Evolutionary conservation across 2,329 filamentous ascomycete genomes (phyloP).

Genomic region (Ustilaginoidea virens): DNA sequence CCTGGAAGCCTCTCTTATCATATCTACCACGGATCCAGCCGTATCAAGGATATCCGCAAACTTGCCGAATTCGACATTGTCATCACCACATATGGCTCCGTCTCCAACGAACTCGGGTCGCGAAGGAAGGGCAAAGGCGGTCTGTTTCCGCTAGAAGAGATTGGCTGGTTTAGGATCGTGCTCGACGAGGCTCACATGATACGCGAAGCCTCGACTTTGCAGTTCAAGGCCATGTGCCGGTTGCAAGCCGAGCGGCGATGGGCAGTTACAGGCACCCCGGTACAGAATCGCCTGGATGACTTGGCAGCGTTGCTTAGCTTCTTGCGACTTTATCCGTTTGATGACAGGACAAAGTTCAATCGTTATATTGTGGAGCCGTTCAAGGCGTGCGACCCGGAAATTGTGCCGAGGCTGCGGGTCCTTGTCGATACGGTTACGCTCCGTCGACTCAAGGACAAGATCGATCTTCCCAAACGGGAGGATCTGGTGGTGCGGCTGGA

Average conservation of each 20-base stretch:
- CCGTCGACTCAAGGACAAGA: conserved; percentile 80
- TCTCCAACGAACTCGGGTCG: conserved; percentile 60
- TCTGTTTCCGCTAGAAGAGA: conserved; percentile 51
- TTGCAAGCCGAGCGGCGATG: conserved; percentile 71
- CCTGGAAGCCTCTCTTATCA: conserved; percentile 52
- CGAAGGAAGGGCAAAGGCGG: conserved; percentile 46
- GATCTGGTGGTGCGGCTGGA: conserved; percentile 61
- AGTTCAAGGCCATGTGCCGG: conserved; percentile 72
- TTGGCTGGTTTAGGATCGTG: conserved; percentile 88
- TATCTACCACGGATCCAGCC: conserved; percentile 72
- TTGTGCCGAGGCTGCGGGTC: conserved; percentile 71
- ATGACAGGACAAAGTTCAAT: conserved; percentile 60
- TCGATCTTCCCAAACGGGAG: conserved; percentile 59
- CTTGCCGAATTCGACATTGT: conserved; percentile 68
- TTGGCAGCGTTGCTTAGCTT: conserved; percentile 78
- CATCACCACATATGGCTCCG: conserved; percentile 83
- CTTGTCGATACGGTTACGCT: conserved; percentile 92
- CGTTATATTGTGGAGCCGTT: conserved; percentile 73
- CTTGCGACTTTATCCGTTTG: conserved; percentile 69
- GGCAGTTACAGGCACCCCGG: conserved; percentile 94
- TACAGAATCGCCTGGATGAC: conserved; percentile 88
- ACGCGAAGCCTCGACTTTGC: conserved; percentile 64
- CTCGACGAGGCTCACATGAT: conserved; percentile 94
- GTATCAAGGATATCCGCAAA: conserved; percentile 51
- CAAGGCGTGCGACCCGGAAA: conserved; percentile 71